These are phyloP conservation scores for Neonectria ditissima DNA, from an alignment of 2,329 filamentous ascomycete genomes.

Conservation along the genomic window DNA sequence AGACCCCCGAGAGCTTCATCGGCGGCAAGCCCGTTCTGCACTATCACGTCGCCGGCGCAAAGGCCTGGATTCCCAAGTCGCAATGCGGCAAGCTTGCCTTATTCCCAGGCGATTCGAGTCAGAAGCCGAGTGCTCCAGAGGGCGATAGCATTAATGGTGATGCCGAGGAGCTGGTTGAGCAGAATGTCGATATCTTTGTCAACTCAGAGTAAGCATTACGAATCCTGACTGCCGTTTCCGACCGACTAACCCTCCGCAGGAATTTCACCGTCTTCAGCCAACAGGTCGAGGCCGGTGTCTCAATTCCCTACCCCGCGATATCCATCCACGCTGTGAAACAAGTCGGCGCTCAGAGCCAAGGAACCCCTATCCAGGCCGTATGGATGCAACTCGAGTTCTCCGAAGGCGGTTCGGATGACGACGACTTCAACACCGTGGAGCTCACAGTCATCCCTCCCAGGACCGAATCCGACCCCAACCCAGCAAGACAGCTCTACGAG, in stretches of 20 bases:
- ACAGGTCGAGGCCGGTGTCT: constrained; percentile 68
- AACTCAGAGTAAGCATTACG: constrained; percentile 64
- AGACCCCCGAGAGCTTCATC: constrained; percentile 79
- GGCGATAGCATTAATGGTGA: constrained; percentile 44
- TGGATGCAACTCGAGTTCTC: constrained; percentile 78
- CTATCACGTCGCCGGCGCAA: constrained; percentile 67
- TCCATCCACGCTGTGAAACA: constrained; percentile 81
- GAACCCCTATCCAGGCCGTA: constrained; percentile 60
- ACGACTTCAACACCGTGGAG: constrained; percentile 75
- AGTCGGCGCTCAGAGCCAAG: constrained; percentile 54
- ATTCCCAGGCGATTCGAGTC: constrained; percentile 57
- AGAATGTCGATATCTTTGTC: constrained; percentile 67
- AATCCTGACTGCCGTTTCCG: neutral
- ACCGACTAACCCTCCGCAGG: constrained; percentile 36
- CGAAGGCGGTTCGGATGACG: constrained; percentile 68
- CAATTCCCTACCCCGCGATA: constrained; percentile 80
- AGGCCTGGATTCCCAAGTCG: constrained; percentile 67
- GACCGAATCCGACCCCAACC: constrained; percentile 38
- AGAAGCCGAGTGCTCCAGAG: constrained; percentile 44
- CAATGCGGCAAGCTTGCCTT: constrained; percentile 68
- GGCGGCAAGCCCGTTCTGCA: constrained; percentile 78
- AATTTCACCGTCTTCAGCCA: constrained; percentile 73
- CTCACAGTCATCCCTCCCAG: constrained; percentile 71
- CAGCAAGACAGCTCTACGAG: constrained; percentile 65
- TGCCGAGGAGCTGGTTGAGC: constrained; percentile 55